Evolutionary conservation across 208 protist species (phyloP).

Genomic region (Herpetomonas tarakana): DNA sequence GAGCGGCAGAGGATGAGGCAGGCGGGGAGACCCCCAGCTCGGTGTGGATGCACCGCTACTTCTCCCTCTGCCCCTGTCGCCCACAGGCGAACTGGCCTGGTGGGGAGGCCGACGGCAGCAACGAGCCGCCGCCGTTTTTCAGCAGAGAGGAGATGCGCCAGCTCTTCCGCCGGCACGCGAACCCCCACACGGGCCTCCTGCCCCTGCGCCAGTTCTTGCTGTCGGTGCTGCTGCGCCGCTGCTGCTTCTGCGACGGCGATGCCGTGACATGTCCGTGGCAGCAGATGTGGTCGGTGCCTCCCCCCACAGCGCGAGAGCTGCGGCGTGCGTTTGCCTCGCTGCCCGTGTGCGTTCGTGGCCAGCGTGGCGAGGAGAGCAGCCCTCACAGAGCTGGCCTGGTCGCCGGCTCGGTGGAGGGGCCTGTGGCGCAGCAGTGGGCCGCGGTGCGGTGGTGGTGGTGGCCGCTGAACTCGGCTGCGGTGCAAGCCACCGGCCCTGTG

Average conservation of each 20-base stretch:
- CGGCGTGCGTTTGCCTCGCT: conserved; percentile 33
- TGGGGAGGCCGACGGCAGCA: background rate
- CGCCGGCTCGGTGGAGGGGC: background rate
- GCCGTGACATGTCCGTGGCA: background rate
- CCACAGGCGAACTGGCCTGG: background rate
- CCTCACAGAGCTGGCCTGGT: no score
- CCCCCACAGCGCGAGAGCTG: conserved; percentile 43
- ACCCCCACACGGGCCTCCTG: background rate
- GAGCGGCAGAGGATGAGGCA: background rate
- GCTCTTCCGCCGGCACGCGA: conserved; percentile 8
- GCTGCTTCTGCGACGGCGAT: conserved; percentile 21
- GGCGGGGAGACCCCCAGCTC: background rate
- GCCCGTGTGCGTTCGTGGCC: conserved; percentile 12
- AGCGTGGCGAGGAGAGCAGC: conserved; percentile 9
- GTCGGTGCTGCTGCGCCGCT: conserved; percentile 21
- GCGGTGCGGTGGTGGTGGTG: conserved; percentile 8
- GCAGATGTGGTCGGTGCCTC: background rate
- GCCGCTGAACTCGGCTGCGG: conserved; percentile 3
- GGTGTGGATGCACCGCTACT: conserved; percentile 16
- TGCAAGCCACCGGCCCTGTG: background rate
- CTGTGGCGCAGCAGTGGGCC: conserved; percentile 16
- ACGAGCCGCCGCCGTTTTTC: conserved; percentile 12
- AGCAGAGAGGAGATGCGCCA: conserved; percentile 15
- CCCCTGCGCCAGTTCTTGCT: conserved; percentile 20
- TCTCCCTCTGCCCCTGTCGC: conserved; percentile 13